A percentile compares a stretch with the other conserved stretches of the same genome.
Conservation (phyloP, 2,329 filamentous ascomycete species). For the Hypoxylon sp. region DNA sequence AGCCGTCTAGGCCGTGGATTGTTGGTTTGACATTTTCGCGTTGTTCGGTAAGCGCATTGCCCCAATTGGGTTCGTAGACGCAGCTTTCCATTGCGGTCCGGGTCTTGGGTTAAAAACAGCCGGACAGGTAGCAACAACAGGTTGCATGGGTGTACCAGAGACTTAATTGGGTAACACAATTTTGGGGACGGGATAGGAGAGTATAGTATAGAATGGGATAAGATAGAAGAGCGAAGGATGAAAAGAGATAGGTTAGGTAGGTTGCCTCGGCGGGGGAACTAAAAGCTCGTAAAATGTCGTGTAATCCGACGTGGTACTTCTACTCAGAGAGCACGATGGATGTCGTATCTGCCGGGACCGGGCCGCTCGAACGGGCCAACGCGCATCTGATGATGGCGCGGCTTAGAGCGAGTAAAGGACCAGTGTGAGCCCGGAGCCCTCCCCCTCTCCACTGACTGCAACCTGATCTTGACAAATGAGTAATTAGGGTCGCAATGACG, state of each 20-base stretch:
- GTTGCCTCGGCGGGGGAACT: slow-evolving; percentile 40
- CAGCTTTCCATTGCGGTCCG: slow-evolving; percentile 41
- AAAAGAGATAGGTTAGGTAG: slow-evolving; percentile 31
- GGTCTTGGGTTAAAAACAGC: slow-evolving; percentile 26
- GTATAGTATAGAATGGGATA: slow-evolving; percentile 28
- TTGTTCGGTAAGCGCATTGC: slow-evolving; percentile 38
- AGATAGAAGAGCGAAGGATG: slow-evolving; percentile 16
- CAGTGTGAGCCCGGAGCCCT: slow-evolving; percentile 16
- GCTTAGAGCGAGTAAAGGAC: slow-evolving; percentile 27
- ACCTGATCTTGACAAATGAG: slow-evolving; percentile 13
- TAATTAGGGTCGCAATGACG: not conserved
- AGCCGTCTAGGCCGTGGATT: slow-evolving; percentile 11
- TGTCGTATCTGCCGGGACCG: slow-evolving; percentile 44
- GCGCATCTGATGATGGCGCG: slow-evolving; percentile 35
- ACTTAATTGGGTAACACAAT: slow-evolving; percentile 33
- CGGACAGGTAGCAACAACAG: slow-evolving; percentile 29
- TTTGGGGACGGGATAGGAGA: slow-evolving; percentile 29
- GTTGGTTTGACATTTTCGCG: slow-evolving; percentile 36
- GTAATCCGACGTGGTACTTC: slow-evolving; percentile 40
- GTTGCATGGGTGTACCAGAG: slow-evolving; percentile 32
- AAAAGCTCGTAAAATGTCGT: slow-evolving; percentile 46
- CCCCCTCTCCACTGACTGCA: slow-evolving; percentile 10
- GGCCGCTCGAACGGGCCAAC: slow-evolving; percentile 47
- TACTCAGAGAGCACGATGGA: slow-evolving; percentile 32
- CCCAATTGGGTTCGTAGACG: slow-evolving; percentile 38